Base-by-base conservation (phyloP, 768 basidiomycete genomes). In the Mycena floridula region DNA sequence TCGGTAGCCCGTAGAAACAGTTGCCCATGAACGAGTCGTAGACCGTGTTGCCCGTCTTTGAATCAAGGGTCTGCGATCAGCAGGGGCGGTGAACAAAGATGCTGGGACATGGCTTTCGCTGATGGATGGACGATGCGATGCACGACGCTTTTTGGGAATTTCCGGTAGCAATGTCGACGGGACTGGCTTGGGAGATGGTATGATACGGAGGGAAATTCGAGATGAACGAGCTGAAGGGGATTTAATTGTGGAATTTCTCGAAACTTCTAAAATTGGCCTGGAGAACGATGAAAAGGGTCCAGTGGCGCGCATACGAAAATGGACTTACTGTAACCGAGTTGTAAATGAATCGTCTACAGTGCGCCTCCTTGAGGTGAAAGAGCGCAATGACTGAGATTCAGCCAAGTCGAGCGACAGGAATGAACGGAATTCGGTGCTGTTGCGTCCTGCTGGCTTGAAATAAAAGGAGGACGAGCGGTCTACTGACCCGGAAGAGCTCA, bases 341-440 rank as follows among this genome's bases (percentile, higher is more conserved):
- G n/a, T n/a, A n/a, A n/a, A n/a, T n/a, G n/a, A n/a, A n/a, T n/a
- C n/a, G n/a, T n/a, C n/a, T n/a, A n/a, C n/a, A n/a, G n/a, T n/a
- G n/a, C n/a, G n/a, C n/a, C n/a, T n/a, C n/a, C n/a, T n/a, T n/a
- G n/a, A n/a, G n/a, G 18, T 4, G 25, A 7, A 15, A 32, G n/a
- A 0, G 30, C n/a, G n/a, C 4, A 36, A 21, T 18, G 20, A 68
- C 49, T 67, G 65, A 21, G 69, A 66, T 57, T 80, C 77, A 28
- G 81, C 82, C 4, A 82, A 70, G 58, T 85, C 83, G 44, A 85
- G 73, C 25, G 77, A 84, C 41, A 85, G 73, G 58, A 84, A 85
- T 3, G 83, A 85, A 32, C 76, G 72, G 49, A 59, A 65, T 48
- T 72, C 63, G 37, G 53, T 45, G 3, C 59, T 48, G 54, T 72